Conservation (phyloP, 2,329 filamentous ascomycete genomes). For the Fusarium verticillioides region DNA sequence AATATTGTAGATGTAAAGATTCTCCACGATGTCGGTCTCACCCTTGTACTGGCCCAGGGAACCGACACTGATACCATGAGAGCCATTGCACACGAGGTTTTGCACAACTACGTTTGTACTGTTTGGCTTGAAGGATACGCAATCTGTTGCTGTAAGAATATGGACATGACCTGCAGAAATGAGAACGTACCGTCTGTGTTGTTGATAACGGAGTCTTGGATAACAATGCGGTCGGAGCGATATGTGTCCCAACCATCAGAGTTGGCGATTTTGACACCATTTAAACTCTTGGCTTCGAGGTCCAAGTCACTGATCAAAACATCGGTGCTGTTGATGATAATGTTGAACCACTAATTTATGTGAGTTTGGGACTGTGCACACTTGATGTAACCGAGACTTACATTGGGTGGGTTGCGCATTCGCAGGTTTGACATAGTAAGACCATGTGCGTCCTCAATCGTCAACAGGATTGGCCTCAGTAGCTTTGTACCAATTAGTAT, state of each 20-base stretch:
- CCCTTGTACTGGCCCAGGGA: slow-evolving; percentile 74
- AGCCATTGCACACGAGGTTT: slow-evolving; percentile 74
- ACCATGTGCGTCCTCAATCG: slow-evolving; percentile 51
- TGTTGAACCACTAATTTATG: slow-evolving; percentile 55
- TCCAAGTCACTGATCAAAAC: slow-evolving; percentile 72
- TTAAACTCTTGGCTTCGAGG: slow-evolving; percentile 58
- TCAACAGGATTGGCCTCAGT: slow-evolving; percentile 38
- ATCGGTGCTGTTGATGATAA: slow-evolving; percentile 73
- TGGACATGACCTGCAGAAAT: rapidly evolving
- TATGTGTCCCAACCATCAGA: slow-evolving; percentile 75
- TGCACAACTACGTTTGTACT: slow-evolving; percentile 75
- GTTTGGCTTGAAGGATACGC: slow-evolving; percentile 80
- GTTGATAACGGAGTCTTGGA: slow-evolving; percentile 70
- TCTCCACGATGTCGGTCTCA: slow-evolving; percentile 74
- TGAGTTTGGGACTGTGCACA: not conserved
- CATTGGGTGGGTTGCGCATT: slow-evolving; percentile 65
- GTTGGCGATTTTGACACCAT: slow-evolving; percentile 55
- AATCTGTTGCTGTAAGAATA: slow-evolving; percentile 55
- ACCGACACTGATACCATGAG: slow-evolving; percentile 78
- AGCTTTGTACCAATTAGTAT: slow-evolving; percentile 12
- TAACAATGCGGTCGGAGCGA: slow-evolving; percentile 69
- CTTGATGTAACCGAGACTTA: not conserved
- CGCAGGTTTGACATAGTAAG: slow-evolving; percentile 69
- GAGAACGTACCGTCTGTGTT: slow-evolving; percentile 38
- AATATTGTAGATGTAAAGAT: slow-evolving; percentile 72